Evolutionary conservation across 345 rosid genomes (phyloP), one percentile per base, ranked within the genome.

Genomic region (Physaria fendleri): DNA sequence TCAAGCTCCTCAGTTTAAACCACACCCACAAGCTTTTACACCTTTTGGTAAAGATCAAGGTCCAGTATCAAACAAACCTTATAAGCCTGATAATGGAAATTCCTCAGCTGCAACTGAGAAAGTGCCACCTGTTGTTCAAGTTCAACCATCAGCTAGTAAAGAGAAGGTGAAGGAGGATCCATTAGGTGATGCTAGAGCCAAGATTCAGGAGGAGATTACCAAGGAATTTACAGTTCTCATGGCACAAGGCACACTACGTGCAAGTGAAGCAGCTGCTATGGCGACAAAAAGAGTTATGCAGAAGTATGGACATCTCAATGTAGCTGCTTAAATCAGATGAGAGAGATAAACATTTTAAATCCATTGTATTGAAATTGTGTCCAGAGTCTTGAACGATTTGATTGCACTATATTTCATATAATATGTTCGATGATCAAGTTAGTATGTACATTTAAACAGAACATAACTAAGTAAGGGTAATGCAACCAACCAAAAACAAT

Each of bases 231-330:
- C 80, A 3, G 82, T 83, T 8, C 68, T 93, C 52, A 93, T 93
- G 99, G 95, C 91, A 0, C 74, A 79, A 11, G 96, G 99, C n/a
- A 77, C 91, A 5, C 21, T 83, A 61, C 77, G 87, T 0, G 97
- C 97, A 17, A 82, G 96, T 45, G 97, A 93, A 69, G 99, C 97
- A 13, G 99, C 99, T 0, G 82, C 99, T 4, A 70, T 87, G 34
- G 99, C 96, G 1, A 78, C 97, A 0, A 83, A 75, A 72, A 83
- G 69, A 78, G 97, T 93, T 20, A 89, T 87, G 99, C 85, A 89
- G 58, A 93, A 85, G 70, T 83, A 89, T 9, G 91, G 94, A 1
- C 75, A 77, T 47, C 18, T 68, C 52, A 80, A 81, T 59, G 75
- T 74, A 37, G 66, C 82, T 1, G 32, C 75, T 68, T 29, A 79